Evolutionary conservation across 306 rosid genomes (phyloP).

Genomic region (Vicia villosa): DNA sequence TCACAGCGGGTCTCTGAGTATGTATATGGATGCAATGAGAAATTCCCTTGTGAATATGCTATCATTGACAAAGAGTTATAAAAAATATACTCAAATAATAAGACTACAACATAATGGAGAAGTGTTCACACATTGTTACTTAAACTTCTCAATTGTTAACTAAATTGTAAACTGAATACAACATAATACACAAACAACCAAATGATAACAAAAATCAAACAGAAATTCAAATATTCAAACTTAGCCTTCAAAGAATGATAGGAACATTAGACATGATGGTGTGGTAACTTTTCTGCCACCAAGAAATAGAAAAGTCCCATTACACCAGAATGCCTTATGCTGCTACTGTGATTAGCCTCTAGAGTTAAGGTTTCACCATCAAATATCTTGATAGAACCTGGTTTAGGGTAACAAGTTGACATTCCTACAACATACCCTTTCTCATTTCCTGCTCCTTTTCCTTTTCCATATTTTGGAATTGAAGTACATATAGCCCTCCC

Average conservation of each 20-base stretch:
- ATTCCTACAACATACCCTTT: conserved; percentile 80
- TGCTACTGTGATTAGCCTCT: conserved; percentile 44
- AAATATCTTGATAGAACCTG: conserved; percentile 60
- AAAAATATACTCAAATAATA: too few species aligned
- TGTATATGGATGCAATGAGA: too few species aligned
- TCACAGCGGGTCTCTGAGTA: too few species aligned
- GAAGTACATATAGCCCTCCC: conserved; percentile 73
- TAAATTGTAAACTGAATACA: background rate
- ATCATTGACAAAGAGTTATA: too few species aligned
- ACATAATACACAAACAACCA: background rate
- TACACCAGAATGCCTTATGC: conserved; percentile 56
- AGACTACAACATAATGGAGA: too few species aligned
- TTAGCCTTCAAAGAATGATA: background rate
- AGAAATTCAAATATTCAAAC: background rate
- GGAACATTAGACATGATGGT: conserved; percentile 4
- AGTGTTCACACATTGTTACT: background rate
- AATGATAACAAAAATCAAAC: background rate
- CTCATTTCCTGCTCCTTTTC: conserved; percentile 72
- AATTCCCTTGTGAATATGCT: too few species aligned
- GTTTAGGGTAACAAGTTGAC: conserved; percentile 75
- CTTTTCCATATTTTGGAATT: conserved; percentile 63
- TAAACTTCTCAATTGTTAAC: background rate
- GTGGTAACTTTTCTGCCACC: conserved; percentile 62
- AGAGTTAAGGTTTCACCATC: conserved; percentile 60
- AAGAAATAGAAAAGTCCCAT: conserved; percentile 78